Percentiles rank a stretch among this genome's conserved stretches.
phyloP scores from a whole-genome alignment of 129 eudicot genomes.

The Gnaphalium uliginosum region DNA sequence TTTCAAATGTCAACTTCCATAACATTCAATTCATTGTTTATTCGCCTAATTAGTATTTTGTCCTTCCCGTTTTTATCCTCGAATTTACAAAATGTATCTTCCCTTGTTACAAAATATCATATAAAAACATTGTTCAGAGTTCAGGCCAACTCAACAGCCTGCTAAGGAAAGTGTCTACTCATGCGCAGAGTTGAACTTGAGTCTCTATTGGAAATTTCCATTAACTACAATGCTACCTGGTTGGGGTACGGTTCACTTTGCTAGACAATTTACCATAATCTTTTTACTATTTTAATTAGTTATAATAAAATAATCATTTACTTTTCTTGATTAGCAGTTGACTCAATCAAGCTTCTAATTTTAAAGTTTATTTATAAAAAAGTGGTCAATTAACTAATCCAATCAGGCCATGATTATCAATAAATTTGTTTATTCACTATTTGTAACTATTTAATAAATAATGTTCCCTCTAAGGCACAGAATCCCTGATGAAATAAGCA shows the following conservation, averaged over 20 bases:
- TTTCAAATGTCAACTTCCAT: neutral
- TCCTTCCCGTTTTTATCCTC: neutral
- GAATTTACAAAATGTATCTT: neutral
- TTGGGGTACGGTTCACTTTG: no score
- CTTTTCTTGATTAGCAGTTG: constrained; percentile 13
- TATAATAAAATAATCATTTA: constrained; percentile 10
- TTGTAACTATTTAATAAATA: neutral
- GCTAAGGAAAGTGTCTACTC: no score
- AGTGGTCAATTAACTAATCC: constrained; percentile 20
- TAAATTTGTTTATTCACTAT: constrained; percentile 11
- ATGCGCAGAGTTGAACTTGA: no score
- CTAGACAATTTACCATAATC: no score
- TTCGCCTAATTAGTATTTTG: neutral
- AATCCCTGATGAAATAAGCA: constrained; percentile 17
- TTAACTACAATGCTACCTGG: no score
- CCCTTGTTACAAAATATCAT: neutral
- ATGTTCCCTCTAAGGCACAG: neutral
- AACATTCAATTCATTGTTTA: neutral
- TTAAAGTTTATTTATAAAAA: neutral
- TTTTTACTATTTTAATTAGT: neutral
- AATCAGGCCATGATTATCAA: constrained; percentile 26
- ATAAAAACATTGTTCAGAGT: no score
- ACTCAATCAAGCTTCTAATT: neutral
- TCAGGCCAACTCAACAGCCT: no score
- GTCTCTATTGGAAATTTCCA: no score